Conservation (phyloP, 257 asterid genomes). For the Apocynum venetum region DNA sequence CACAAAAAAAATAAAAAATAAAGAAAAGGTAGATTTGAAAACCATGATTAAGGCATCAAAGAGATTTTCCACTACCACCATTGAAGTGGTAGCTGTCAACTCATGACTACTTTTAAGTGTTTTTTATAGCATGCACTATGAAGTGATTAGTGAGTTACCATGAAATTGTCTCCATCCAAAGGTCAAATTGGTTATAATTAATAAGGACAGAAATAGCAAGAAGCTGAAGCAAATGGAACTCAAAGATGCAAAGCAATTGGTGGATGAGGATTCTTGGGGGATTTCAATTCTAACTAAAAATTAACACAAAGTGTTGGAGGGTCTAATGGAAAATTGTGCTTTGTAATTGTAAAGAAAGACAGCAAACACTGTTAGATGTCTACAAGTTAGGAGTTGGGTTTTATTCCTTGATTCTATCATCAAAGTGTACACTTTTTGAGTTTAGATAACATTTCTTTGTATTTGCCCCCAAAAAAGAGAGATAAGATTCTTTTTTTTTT, state of each 20-base stretch:
- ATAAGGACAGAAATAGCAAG: not conserved
- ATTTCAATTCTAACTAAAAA: slow-evolving; percentile 14
- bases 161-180: not conserved
- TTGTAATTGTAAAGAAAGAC: slow-evolving; percentile 1
- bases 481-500: no score
- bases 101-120: slow-evolving; percentile 1
- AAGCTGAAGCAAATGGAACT: slow-evolving; percentile 18
- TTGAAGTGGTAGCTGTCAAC: slow-evolving; percentile 21
- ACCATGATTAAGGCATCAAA: slow-evolving; percentile 23
- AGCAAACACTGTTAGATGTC: not conserved
- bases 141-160: slow-evolving; percentile 4
- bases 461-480: no score
- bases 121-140: not conserved
- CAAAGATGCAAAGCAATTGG: slow-evolving; percentile 26
- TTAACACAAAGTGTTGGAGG: not conserved
- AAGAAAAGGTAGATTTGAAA: slow-evolving; percentile 16
- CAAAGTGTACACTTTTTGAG: not conserved
- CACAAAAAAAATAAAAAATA: not conserved
- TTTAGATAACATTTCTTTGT: not conserved
- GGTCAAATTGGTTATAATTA: slow-evolving; percentile 16
- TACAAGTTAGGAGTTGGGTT: not conserved
- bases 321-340: not conserved
- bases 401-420: no score
- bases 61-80: slow-evolving; percentile 21
- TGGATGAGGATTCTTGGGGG: slow-evolving; percentile 25